Conservation (phyloP, 345 rosid species). For the Murraya paniculata region DNA sequence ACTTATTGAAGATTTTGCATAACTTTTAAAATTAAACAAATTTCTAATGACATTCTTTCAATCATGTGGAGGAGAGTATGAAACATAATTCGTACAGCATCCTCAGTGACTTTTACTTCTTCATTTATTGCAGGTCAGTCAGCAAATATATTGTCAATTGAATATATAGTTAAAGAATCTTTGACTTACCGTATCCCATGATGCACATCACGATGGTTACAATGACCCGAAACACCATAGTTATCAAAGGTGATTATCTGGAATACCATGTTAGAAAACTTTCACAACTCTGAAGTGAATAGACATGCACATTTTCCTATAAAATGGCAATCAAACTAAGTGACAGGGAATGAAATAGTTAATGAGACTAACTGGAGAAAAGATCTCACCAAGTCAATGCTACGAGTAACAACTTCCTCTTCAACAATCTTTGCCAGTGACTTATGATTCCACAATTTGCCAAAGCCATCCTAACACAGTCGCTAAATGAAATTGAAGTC, state of each 20-base stretch:
- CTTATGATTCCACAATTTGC: conserved; percentile 58
- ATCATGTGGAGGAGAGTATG: neutral
- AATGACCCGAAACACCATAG: conserved; percentile 81
- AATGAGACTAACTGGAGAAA: neutral
- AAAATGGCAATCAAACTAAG: neutral
- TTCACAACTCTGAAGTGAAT: neutral
- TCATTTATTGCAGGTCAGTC: neutral
- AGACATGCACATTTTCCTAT: neutral
- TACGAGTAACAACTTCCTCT: conserved; percentile 51
- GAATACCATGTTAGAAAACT: conserved; percentile 11
- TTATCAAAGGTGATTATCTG: conserved; percentile 78
- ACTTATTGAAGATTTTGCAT: neutral
- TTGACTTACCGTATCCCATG: conserved; percentile 57
- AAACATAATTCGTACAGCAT: neutral
- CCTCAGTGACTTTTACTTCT: neutral
- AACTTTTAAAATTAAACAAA: neutral
- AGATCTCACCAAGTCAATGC: conserved; percentile 53
- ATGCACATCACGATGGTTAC: conserved; percentile 74
- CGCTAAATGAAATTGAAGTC: conserved; percentile 2
- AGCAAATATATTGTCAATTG: neutral
- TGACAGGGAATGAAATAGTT: neutral
- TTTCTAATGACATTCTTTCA: neutral
- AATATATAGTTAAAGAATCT: neutral
- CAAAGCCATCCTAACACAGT: conserved; percentile 84
- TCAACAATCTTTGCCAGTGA: conserved; percentile 52